Conservation (phyloP, 2,329 filamentous ascomycete genomes). For the Pseudogymnoascus verrucosus region DNA sequence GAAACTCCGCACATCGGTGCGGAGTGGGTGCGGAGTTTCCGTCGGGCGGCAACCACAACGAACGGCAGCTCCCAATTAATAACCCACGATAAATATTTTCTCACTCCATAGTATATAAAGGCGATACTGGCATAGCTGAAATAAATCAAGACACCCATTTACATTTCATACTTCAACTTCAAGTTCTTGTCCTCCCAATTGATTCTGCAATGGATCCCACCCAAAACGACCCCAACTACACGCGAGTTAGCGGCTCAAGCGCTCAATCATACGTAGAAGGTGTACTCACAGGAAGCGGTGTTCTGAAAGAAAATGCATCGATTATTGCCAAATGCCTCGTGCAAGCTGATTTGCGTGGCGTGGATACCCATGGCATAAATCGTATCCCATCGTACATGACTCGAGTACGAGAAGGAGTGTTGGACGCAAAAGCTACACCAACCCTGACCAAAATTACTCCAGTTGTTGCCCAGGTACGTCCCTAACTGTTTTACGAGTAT, state of each 20-base stretch:
- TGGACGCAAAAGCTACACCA: slow-evolving; percentile 54
- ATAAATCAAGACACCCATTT: not conserved
- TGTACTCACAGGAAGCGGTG: slow-evolving; percentile 53
- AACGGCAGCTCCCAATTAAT: not conserved
- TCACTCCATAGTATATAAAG: not conserved
- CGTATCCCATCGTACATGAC: slow-evolving; percentile 71
- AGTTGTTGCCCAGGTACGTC: slow-evolving; percentile 57
- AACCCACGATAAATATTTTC: not conserved
- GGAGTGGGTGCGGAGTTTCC: too few relatives aligned
- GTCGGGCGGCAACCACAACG: not conserved
- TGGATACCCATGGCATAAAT: slow-evolving; percentile 74
- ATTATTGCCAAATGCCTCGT: slow-evolving; percentile 63
- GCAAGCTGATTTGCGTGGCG: slow-evolving; percentile 66
- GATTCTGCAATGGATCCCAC: not conserved
- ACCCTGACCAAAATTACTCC: slow-evolving; percentile 56
- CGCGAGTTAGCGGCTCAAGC: not conserved
- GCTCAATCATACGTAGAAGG: slow-evolving; percentile 38
- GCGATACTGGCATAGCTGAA: not conserved
- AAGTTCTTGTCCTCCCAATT: not conserved
- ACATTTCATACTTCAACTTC: not conserved
- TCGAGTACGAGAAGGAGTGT: slow-evolving; percentile 60
- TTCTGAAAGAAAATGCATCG: slow-evolving; percentile 49
- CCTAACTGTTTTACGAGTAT: not conserved
- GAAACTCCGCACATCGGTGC: not conserved
- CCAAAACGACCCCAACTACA: not conserved